Percentiles rank a stretch among this genome's conserved stretches.
Evolutionary conservation across 179 eudicot species (phyloP).

Genomic region (Drosera spatulata): DNA sequence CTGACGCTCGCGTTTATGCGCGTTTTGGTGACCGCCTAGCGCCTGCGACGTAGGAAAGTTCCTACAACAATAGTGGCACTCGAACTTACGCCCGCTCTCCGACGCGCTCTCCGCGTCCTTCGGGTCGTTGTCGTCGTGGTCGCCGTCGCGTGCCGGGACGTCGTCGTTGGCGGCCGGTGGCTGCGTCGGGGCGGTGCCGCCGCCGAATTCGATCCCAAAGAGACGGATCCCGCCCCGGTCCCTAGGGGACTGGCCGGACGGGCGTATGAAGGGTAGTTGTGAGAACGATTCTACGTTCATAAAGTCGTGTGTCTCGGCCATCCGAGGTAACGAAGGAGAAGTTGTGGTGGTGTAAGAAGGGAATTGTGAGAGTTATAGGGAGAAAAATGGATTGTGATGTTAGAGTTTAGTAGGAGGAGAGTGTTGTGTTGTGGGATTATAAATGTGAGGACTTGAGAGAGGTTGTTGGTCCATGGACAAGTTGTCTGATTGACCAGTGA

Average conservation of each 20-base stretch:
- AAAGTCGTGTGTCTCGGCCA: constrained; percentile 65
- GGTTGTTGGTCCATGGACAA: too few species aligned
- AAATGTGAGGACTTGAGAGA: too few species aligned
- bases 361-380: too few species aligned
- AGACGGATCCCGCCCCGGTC: constrained; percentile 39
- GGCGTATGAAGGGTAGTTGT: constrained; percentile 80
- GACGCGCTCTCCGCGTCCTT: not conserved
- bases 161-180: constrained; percentile 6
- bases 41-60: constrained; percentile 98
- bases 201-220: constrained; percentile 70
- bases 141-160: not conserved
- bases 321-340: constrained; percentile 9
- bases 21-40: constrained; percentile 96
- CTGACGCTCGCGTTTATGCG: constrained; percentile 93
- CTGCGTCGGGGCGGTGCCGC: constrained; percentile 4
- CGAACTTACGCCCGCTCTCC: constrained; percentile 44
- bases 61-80: constrained; percentile 90
- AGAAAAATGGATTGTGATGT: too few species aligned
- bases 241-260: not conserved
- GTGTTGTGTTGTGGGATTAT: too few species aligned
- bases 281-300: constrained; percentile 96
- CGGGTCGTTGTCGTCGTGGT: not conserved
- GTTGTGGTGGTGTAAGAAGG: too few species aligned
- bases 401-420: too few species aligned
- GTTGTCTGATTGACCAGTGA: too few species aligned